These are phyloP conservation scores for Orbilia quercus DNA, from an alignment of 2,329 filamentous ascomycete genomes.

Conservation along the genomic window DNA sequence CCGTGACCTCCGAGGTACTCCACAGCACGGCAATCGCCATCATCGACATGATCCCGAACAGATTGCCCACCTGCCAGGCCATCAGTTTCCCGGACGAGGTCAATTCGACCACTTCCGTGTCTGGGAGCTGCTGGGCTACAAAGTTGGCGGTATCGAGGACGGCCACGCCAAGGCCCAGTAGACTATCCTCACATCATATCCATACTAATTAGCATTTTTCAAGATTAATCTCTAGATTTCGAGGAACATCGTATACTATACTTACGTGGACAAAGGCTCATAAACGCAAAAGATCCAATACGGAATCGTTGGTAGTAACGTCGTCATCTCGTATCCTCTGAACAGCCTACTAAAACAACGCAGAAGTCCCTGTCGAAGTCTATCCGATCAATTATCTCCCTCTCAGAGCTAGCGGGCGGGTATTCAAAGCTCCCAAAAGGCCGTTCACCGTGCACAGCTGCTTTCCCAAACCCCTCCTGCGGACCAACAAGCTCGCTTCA, in stretches of 20 bases:
- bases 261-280: conserved; percentile 58
- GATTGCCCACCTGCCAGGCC: conserved; percentile 56
- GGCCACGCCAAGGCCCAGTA: conserved; percentile 54
- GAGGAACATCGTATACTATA: conserved; percentile 24
- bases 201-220: conserved; percentile 9
- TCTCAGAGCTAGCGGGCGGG: neutral
- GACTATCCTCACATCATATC: conserved; percentile 20
- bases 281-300: conserved; percentile 55
- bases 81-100: conserved; percentile 39
- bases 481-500: conserved; percentile 4
- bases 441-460: neutral
- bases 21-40: conserved; percentile 56
- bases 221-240: conserved; percentile 5
- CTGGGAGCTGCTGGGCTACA: conserved; percentile 53
- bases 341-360: neutral
- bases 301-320: conserved; percentile 55
- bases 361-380: neutral
- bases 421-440: neutral
- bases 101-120: conserved; percentile 16
- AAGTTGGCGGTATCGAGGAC: conserved; percentile 51
- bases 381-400: conserved; percentile 4
- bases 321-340: conserved; percentile 17
- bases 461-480: neutral
- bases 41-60: conserved; percentile 56
- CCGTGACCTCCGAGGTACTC: conserved; percentile 52